These are phyloP conservation scores for Leishmania arabica DNA, from an alignment of 208 protist species.

Conservation along the genomic window DNA sequence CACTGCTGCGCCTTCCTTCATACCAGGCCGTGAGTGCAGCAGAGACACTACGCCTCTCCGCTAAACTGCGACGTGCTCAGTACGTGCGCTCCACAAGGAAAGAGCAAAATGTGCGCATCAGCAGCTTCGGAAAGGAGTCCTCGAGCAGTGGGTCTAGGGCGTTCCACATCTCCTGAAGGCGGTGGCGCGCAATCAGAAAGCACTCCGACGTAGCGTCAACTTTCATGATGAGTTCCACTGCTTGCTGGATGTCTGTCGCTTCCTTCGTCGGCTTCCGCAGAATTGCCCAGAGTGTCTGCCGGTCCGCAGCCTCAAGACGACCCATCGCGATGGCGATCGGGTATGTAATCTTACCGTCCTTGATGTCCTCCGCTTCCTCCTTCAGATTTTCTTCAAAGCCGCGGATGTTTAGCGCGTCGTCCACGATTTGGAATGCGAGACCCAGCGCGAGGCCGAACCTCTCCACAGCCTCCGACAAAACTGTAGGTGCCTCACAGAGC, in stretches of 20 bases:
- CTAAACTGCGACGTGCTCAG: slow-evolving; percentile 13
- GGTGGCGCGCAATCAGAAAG: slow-evolving; percentile 32
- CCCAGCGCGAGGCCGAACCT: slow-evolving; percentile 51
- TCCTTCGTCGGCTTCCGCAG: slow-evolving; percentile 31
- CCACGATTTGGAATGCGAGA: slow-evolving; percentile 71
- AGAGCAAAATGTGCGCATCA: slow-evolving; percentile 54
- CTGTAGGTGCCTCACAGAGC: slow-evolving; percentile 37
- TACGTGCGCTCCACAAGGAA: slow-evolving; percentile 35
- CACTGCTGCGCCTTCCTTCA: background rate
- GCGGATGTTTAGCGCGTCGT: slow-evolving; percentile 57
- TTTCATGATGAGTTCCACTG: slow-evolving; percentile 35
- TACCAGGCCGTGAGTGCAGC: background rate
- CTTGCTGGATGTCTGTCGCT: slow-evolving; percentile 22
- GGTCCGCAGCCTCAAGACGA: slow-evolving; percentile 30
- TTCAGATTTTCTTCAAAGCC: slow-evolving; percentile 47
- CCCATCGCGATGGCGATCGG: slow-evolving; percentile 53
- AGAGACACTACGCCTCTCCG: background rate
- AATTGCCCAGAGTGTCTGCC: slow-evolving; percentile 41
- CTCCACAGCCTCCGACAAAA: slow-evolving; percentile 34
- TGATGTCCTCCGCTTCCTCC: slow-evolving; percentile 50
- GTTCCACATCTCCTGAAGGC: slow-evolving; percentile 46
- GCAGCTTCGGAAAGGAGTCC: slow-evolving; percentile 53
- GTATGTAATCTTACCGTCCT: slow-evolving; percentile 64
- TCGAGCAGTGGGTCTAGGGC: slow-evolving; percentile 38
- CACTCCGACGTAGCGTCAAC: slow-evolving; percentile 35